Conservation (phyloP, 495 filamentous ascomycete species). For the Filosporella fistucella region DNA sequence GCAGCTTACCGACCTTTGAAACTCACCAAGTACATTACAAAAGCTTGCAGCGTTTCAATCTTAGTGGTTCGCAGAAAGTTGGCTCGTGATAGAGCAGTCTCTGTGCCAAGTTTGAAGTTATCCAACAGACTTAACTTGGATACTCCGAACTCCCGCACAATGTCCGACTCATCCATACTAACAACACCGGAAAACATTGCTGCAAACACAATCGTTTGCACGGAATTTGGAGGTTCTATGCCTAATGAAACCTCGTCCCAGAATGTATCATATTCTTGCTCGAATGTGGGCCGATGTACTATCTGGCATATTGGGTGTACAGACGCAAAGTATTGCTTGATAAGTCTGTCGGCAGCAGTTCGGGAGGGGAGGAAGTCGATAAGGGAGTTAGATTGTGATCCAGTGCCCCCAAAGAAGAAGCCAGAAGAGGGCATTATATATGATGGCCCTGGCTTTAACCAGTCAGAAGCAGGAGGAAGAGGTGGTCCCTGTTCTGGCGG, state of each 20-base stretch:
- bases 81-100: conserved; percentile 58
- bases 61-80: conserved; percentile 66
- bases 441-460: conserved; percentile 43
- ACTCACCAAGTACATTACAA: conserved; percentile 67
- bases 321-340: conserved; percentile 58
- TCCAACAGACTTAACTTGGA: conserved; percentile 20
- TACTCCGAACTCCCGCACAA: conserved; percentile 40
- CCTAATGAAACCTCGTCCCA: conserved; percentile 52
- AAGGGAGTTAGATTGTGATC: conserved; percentile 37
- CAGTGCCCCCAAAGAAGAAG: conserved; percentile 59
- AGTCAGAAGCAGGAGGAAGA: conserved; percentile 19
- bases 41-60: conserved; percentile 66
- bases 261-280: conserved; percentile 55
- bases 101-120: conserved; percentile 57
- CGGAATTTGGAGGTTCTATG: conserved; percentile 55
- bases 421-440: conserved; percentile 58
- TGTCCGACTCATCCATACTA: conserved; percentile 50
- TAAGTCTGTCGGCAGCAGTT: conserved; percentile 46
- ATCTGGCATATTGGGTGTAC: conserved; percentile 64
- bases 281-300: conserved; percentile 61
- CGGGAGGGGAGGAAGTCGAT: conserved; percentile 51
- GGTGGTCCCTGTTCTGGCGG: conserved; percentile 5
- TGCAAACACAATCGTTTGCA: conserved; percentile 62
- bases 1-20: background rate
- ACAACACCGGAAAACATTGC: conserved; percentile 64